Conservation (phyloP, 2,329 filamentous ascomycete species). For the Pochonia chlamydosporia region DNA sequence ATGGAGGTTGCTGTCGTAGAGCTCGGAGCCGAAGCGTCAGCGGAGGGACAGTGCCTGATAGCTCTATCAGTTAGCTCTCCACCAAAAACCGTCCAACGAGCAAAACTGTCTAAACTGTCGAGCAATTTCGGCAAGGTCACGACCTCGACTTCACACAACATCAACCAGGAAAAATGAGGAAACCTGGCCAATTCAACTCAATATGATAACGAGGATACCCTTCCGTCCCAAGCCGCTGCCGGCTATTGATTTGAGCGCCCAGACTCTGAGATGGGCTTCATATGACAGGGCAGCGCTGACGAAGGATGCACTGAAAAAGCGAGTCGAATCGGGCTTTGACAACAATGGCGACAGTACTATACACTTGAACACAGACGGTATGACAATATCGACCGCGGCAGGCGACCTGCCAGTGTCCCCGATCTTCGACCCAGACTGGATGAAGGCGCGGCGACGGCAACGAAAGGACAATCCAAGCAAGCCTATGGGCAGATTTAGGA, state of each 20-base stretch:
- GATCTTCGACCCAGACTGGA: conserved; percentile 45
- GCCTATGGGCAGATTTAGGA: conserved; percentile 43
- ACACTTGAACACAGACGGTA: conserved; percentile 31
- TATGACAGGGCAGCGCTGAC: conserved; percentile 24
- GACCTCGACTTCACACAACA: background rate
- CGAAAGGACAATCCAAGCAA: conserved; percentile 29
- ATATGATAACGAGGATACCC: conserved; percentile 1
- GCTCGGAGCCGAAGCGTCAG: conserved; percentile 1
- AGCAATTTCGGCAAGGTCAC: too few species aligned
- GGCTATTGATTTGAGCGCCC: conserved; percentile 4
- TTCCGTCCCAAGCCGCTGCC: conserved; percentile 14
- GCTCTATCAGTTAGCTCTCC: conserved; percentile 3
- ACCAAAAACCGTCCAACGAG: background rate
- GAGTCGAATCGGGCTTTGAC: conserved; percentile 26
- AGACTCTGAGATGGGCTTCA: conserved; percentile 24
- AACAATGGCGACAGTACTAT: conserved; percentile 22
- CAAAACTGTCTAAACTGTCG: too few species aligned
- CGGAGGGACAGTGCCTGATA: background rate
- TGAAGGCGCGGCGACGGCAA: conserved; percentile 36
- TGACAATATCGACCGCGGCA: conserved; percentile 38
- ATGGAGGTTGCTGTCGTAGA: conserved; percentile 2
- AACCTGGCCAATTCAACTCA: background rate
- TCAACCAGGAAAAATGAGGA: background rate
- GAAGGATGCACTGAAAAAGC: conserved; percentile 21
- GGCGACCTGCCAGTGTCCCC: conserved; percentile 49